Base-by-base conservation (phyloP, 495 filamentous ascomycete species). In the Pyrenopolyporus hunteri region DNA sequence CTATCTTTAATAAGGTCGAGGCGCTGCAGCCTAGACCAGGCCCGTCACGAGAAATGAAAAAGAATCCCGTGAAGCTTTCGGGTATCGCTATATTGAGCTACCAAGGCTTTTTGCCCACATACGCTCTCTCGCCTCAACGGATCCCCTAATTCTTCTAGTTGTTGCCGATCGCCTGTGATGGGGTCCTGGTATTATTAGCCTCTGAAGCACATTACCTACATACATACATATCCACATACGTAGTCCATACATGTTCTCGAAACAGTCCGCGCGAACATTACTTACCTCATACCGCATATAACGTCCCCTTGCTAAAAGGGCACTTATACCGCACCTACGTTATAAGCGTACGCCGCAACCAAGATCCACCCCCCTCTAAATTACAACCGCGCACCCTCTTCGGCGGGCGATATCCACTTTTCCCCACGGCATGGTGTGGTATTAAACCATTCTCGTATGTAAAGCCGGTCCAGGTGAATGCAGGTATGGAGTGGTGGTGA, bases 351-450 rank as follows among this genome's bases (percentile, higher is more conserved):
- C 50, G 14, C 40, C 36, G 51, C 56, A n/a, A 65, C 7, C 44
- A 51, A 37, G 54, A 4, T 47, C 57, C 63, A 60, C 63, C 57
- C 56, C 63, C 57, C 52, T 60, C 50, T 37, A 33, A 47, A 57
- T 57, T 61, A 66, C 51, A 57, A 66, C 56, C 63, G 55, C 63
- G 61, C 63, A 57, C 62, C 50, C 62, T 56, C 44, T 17, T 65
- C 55, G 56, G 51, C 45, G 51, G 49, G 50, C 32, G 25, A 25
- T 47, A 45, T 19, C 49, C 62, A 65, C 55, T 50, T 40, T 54
- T 44, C 22, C 22, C 47, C 40, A 55, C 50, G 56, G 56, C 56
- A 60, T 54, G 62, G 56, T 60, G 62, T 60, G 46, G 9, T 59
- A 36, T 50, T 64, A 59, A 65, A 39, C 56, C 62, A 47, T 17